phyloP scores from a whole-genome alignment of 73 alveolate species.

The Diophrys sp. region DNA sequence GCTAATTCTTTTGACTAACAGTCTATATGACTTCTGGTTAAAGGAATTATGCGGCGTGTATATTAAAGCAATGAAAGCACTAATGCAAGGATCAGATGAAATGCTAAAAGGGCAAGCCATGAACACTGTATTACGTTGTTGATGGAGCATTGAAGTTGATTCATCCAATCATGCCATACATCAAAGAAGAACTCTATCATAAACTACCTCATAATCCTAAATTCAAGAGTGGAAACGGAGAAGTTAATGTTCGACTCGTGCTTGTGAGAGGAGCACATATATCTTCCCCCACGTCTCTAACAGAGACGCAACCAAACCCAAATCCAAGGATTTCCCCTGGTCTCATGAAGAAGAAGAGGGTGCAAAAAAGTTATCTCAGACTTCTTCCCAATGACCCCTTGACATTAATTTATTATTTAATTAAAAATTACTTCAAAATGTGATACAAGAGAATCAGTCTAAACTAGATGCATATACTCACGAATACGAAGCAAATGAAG shows the following conservation, averaged over 20 bases:
- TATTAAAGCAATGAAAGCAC: conserved; percentile 88
- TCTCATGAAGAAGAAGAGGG: no score
- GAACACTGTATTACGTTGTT: conserved; percentile 71
- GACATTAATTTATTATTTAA: no score
- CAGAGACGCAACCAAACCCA: no score
- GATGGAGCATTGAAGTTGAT: conserved; percentile 84
- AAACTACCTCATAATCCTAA: conserved; percentile 83
- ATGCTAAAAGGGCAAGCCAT: conserved; percentile 79
- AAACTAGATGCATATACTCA: conserved; percentile 56
- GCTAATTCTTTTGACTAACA: conserved; percentile 81
- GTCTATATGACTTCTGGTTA: conserved; percentile 83
- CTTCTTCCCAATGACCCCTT: no score
- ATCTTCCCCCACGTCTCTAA: no score
- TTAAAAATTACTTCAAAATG: conserved; percentile 76
- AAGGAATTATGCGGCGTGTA: conserved; percentile 88
- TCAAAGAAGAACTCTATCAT: conserved; percentile 97
- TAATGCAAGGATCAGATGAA: conserved; percentile 58
- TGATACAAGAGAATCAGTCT: conserved; percentile 54
- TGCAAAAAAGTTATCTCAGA: no score
- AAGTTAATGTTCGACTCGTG: no score
- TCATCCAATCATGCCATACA: conserved; percentile 96
- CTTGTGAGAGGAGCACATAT: no score
- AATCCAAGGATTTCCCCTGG: no score
- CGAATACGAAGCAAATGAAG: conserved; percentile 52
- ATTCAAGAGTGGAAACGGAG: conserved; percentile 64